Evolutionary conservation across 1,139 yeast species (phyloP).

Genomic region (Scheffersomyces insectosa): DNA sequence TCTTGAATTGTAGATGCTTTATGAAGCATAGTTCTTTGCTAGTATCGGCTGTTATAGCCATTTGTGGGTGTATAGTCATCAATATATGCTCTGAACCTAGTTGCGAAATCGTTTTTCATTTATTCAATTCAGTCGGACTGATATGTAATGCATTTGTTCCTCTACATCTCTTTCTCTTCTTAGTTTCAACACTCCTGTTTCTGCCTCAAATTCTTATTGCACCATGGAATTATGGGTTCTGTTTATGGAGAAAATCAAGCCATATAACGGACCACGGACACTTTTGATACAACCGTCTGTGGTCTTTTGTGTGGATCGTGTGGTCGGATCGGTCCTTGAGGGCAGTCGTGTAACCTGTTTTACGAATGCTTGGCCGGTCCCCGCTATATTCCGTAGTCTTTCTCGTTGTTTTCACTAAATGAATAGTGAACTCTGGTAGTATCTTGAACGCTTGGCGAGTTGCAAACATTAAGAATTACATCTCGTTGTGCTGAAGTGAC

Average conservation of each 20-base stretch:
- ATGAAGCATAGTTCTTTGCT: no score
- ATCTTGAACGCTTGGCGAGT: neutral
- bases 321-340: conserved; percentile 29
- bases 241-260: conserved; percentile 70
- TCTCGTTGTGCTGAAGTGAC: no score
- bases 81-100: neutral
- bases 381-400: conserved; percentile 20
- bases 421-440: no score
- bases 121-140: no score
- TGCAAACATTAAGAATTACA: no score
- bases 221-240: conserved; percentile 64
- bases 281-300: conserved; percentile 43
- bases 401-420: neutral
- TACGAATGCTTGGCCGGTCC: conserved; percentile 19
- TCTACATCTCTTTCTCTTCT: conserved; percentile 6
- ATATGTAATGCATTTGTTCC: neutral
- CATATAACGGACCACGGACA: conserved; percentile 28
- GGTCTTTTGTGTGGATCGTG: conserved; percentile 43
- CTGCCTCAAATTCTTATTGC: conserved; percentile 63
- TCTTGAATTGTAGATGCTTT: no score
- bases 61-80: neutral
- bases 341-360: conserved; percentile 9
- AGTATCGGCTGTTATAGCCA: no score
- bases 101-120: neutral
- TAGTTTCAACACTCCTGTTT: conserved; percentile 55